Percentiles rank a stretch among this genome's conserved stretches.
These are phyloP conservation scores for Xerocomus potaroensis DNA, from an alignment of 768 basidiomycete species.

Conservation along the genomic window DNA sequence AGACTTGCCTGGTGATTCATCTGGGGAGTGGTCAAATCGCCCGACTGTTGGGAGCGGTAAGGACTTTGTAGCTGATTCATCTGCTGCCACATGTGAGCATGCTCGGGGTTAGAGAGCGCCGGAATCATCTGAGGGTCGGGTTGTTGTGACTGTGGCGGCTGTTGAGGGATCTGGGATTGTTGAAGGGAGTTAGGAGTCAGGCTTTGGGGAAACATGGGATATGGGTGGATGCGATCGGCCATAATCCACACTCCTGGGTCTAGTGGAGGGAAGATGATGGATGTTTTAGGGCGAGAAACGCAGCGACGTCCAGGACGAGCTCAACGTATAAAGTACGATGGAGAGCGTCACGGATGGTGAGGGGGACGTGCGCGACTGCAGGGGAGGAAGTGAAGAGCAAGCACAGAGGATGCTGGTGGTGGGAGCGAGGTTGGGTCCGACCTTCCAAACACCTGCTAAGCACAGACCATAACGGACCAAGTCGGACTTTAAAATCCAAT, in stretches of 20 bases:
- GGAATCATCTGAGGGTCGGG: slow-evolving; percentile 36
- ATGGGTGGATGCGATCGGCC: slow-evolving; percentile 59
- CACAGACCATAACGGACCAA: slow-evolving; percentile 35
- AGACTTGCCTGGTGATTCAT: slow-evolving; percentile 46
- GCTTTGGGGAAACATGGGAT: slow-evolving; percentile 49
- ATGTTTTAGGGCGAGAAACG: slow-evolving; percentile 27
- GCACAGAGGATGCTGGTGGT: slow-evolving; percentile 47
- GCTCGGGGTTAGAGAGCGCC: slow-evolving; percentile 47
- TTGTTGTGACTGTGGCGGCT: slow-evolving; percentile 42
- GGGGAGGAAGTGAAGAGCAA: slow-evolving; percentile 36
- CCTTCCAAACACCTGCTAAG: slow-evolving; percentile 39
- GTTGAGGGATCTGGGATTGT: slow-evolving; percentile 41
- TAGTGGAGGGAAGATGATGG: slow-evolving; percentile 24
- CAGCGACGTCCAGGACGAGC: slow-evolving; percentile 23
- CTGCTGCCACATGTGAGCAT: slow-evolving; percentile 54
- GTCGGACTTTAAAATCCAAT: slow-evolving; percentile 31
- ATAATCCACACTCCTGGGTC: slow-evolving; percentile 39
- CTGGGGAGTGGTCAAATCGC: slow-evolving; percentile 38
- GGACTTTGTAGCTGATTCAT: slow-evolving; percentile 44
- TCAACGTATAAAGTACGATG: slow-evolving; percentile 20
- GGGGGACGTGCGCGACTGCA: slow-evolving; percentile 44
- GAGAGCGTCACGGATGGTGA: slow-evolving; percentile 24
- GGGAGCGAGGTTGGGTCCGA: slow-evolving; percentile 52
- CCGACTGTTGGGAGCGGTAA: slow-evolving; percentile 40
- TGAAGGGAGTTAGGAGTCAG: slow-evolving; percentile 43